phyloP scores from a whole-genome alignment of 495 filamentous ascomycete genomes.

The Aspergillus coremiiformis region DNA sequence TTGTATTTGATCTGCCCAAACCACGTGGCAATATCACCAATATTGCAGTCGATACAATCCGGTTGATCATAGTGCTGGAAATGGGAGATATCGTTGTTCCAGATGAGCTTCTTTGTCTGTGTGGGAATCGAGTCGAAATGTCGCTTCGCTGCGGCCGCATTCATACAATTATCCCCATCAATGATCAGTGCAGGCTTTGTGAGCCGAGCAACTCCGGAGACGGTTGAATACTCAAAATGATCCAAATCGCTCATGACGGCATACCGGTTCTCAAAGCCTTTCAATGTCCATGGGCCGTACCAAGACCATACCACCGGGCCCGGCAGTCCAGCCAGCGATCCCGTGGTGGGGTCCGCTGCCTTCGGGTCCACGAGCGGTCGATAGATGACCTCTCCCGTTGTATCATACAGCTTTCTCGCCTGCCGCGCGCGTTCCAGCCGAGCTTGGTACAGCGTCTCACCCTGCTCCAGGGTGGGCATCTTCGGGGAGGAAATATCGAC shows the following conservation, averaged over 20 bases:
- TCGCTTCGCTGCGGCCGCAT: conserved; percentile 17
- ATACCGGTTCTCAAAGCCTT: conserved; percentile 20
- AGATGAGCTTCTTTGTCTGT: conserved; percentile 16
- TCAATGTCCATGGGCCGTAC: conserved; percentile 20
- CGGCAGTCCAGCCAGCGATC: conserved; percentile 15
- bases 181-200: conserved; percentile 18
- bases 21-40: conserved; percentile 19
- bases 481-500: conserved; percentile 14
- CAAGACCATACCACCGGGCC: conserved; percentile 20
- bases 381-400: conserved; percentile 18
- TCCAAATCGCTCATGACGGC: conserved; percentile 20
- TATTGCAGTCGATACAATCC: conserved; percentile 18
- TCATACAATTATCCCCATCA: conserved; percentile 20
- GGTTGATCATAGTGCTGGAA: conserved; percentile 22
- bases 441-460: conserved; percentile 16
- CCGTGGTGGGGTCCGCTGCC: conserved; percentile 15
- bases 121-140: conserved; percentile 20
- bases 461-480: conserved; percentile 18
- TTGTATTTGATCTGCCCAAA: conserved; percentile 18
- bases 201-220: conserved; percentile 16
- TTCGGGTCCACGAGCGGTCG: conserved; percentile 18
- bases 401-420: conserved; percentile 14
- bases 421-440: conserved; percentile 15
- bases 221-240: conserved; percentile 19
- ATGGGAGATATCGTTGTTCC: conserved; percentile 20